These are phyloP conservation scores for Aspergillus indologenus DNA, from an alignment of 495 filamentous ascomycete genomes.

Conservation along the genomic window DNA sequence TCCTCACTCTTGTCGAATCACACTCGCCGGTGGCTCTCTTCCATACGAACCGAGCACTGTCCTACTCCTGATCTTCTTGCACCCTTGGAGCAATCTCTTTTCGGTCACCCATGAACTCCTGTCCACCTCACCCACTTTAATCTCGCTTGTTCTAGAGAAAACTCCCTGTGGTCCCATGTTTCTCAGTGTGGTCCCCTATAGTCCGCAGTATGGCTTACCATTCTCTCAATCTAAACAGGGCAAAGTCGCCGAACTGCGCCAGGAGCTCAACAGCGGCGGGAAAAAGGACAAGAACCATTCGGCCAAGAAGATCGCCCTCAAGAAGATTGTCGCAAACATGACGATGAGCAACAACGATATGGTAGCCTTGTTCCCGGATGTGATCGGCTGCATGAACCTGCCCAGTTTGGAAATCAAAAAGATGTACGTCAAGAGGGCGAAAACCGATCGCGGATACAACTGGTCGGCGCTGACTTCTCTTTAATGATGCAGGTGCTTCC, in stretches of 20 bases:
- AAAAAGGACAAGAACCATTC: constrained; percentile 99
- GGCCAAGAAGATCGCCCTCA: constrained; percentile 96
- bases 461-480: constrained; percentile 22
- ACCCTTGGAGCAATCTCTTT: background rate
- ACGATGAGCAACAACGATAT: constrained; percentile 99
- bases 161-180: constrained; percentile 24
- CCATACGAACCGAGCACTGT: background rate
- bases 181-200: constrained; percentile 32
- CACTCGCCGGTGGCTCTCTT: background rate
- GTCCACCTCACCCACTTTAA: background rate
- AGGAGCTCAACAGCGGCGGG: constrained; percentile 87
- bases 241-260: constrained; percentile 96
- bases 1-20: constrained; percentile 8
- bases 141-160: background rate
- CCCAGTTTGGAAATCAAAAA: constrained; percentile 98
- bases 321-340: constrained; percentile 99
- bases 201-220: constrained; percentile 34
- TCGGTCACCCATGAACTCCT: background rate
- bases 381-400: constrained; percentile 91
- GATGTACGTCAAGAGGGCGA: constrained; percentile 62
- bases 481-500: constrained; percentile 71
- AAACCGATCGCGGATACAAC: background rate
- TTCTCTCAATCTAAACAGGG: constrained; percentile 62
- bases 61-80: background rate
- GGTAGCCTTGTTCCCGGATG: constrained; percentile 93